A percentile compares a stretch with the other conserved stretches of the same genome.
Evolutionary conservation across 495 filamentous ascomycete species (phyloP).

Genomic region (Ascodesmis nigricans): DNA sequence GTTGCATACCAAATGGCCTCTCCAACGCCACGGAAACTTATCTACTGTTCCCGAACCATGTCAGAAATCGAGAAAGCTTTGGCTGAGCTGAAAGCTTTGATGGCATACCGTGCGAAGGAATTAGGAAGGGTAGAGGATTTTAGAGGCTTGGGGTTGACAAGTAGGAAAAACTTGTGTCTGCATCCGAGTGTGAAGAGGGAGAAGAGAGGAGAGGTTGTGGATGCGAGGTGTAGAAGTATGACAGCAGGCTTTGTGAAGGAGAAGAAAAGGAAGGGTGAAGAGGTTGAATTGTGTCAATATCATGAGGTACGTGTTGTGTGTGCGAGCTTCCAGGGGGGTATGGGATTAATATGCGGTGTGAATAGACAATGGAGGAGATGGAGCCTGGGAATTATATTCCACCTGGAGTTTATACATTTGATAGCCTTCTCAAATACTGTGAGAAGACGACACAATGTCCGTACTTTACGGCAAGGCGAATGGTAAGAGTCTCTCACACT

Average conservation of each 20-base stretch:
- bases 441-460: slow-evolving; percentile 93
- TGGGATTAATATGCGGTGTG: background rate
- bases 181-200: slow-evolving; percentile 89
- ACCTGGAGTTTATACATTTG: slow-evolving; percentile 88
- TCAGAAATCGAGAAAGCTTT: slow-evolving; percentile 91
- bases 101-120: slow-evolving; percentile 78
- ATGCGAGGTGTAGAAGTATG: slow-evolving; percentile 81
- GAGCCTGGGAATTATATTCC: slow-evolving; percentile 88
- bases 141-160: slow-evolving; percentile 72
- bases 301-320: slow-evolving; percentile 44
- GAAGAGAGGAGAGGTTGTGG: slow-evolving; percentile 82
- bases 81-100: slow-evolving; percentile 71
- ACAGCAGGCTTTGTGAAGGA: slow-evolving; percentile 95
- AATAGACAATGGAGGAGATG: slow-evolving; percentile 71
- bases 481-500: slow-evolving; percentile 35
- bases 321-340: background rate
- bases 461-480: slow-evolving; percentile 84
- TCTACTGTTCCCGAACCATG: slow-evolving; percentile 97
- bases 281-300: slow-evolving; percentile 83
- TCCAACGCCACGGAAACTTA: slow-evolving; percentile 77
- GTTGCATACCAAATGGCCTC: slow-evolving; percentile 88
- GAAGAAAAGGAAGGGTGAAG: slow-evolving; percentile 83
- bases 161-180: slow-evolving; percentile 90
- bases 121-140: slow-evolving; percentile 83
- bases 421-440: slow-evolving; percentile 64